phyloP scores from a whole-genome alignment of 176 grass and related monocot genomes.

The Oropetium thomaeum region DNA sequence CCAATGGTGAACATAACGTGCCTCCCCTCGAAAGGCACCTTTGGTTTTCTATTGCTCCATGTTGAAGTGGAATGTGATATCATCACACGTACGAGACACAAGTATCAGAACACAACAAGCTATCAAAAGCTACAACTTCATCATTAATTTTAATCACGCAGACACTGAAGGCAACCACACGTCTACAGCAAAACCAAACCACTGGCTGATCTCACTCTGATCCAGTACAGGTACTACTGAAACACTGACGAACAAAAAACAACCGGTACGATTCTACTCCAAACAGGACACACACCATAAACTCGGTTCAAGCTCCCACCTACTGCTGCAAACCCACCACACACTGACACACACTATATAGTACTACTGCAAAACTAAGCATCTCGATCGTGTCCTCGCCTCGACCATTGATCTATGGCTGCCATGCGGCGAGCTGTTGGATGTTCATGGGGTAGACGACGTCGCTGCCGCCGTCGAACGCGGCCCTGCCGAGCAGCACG shows the following conservation, averaged over 20 bases:
- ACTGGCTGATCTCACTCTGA: conserved; percentile 11
- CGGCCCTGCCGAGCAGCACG: conserved; percentile 64
- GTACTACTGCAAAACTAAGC: background rate
- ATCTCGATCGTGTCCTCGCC: background rate
- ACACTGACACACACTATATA: background rate
- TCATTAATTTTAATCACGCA: background rate
- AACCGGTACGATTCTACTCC: background rate
- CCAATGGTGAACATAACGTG: too few relatives aligned
- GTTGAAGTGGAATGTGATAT: too few relatives aligned
- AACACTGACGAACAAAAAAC: background rate
- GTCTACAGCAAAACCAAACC: background rate
- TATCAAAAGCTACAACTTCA: background rate
- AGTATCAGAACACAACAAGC: background rate
- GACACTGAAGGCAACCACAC: background rate
- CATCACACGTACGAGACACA: too few relatives aligned
- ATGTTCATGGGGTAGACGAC: conserved; percentile 79
- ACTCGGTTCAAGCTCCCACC: background rate
- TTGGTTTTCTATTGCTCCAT: too few relatives aligned
- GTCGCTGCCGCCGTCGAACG: conserved; percentile 54
- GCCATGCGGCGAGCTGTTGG: conserved; percentile 61
- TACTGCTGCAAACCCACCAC: background rate
- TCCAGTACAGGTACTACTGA: background rate
- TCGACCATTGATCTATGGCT: conserved; percentile 31
- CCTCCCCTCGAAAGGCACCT: too few relatives aligned
- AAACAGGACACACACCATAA: background rate